phyloP scores from a whole-genome alignment of 2,329 filamentous ascomycete species.

The Sporothrix mexicana region DNA sequence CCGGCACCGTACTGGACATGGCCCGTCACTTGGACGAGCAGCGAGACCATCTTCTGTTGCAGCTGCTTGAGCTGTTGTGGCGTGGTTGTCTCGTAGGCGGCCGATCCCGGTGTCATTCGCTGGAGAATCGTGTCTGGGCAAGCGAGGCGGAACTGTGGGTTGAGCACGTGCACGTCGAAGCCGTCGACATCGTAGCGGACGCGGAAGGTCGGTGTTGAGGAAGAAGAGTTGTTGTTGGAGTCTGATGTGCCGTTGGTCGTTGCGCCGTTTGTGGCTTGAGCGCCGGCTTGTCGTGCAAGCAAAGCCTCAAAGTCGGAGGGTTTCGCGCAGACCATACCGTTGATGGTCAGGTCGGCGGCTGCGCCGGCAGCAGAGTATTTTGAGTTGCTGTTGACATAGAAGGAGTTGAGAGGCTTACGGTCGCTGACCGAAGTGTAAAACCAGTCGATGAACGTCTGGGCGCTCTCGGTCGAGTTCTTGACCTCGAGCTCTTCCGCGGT shows the following conservation, averaged over 20 bases:
- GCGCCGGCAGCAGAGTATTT: slow-evolving; percentile 57
- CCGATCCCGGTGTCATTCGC: slow-evolving; percentile 34
- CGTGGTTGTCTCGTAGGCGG: slow-evolving; percentile 44
- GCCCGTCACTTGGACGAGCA: slow-evolving; percentile 76
- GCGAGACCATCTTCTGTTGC: slow-evolving; percentile 67
- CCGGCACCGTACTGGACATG: slow-evolving; percentile 71
- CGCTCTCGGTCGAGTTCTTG: slow-evolving; percentile 58
- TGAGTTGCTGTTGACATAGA: slow-evolving; percentile 69
- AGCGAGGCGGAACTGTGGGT: slow-evolving; percentile 66
- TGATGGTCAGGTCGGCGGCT: slow-evolving; percentile 75
- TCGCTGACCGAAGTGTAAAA: slow-evolving; percentile 79
- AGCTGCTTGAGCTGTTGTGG: slow-evolving; percentile 41
- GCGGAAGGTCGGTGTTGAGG: slow-evolving; percentile 36
- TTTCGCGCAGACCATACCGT: slow-evolving; percentile 70
- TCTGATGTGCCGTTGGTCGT: slow-evolving; percentile 24
- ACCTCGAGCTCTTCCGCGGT: slow-evolving; percentile 50
- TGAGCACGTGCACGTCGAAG: slow-evolving; percentile 79
- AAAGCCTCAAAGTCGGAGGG: slow-evolving; percentile 70
- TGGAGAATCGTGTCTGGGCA: slow-evolving; percentile 55
- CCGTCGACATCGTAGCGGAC: slow-evolving; percentile 74
- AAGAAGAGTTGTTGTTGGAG: not conserved
- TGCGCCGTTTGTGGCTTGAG: slow-evolving; percentile 35
- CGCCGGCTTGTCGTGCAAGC: slow-evolving; percentile 66
- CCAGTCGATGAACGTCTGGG: slow-evolving; percentile 71
- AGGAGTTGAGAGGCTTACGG: slow-evolving; percentile 64